Conservation (phyloP, 305 asterid genomes). For the Euphrasia arctica region DNA sequence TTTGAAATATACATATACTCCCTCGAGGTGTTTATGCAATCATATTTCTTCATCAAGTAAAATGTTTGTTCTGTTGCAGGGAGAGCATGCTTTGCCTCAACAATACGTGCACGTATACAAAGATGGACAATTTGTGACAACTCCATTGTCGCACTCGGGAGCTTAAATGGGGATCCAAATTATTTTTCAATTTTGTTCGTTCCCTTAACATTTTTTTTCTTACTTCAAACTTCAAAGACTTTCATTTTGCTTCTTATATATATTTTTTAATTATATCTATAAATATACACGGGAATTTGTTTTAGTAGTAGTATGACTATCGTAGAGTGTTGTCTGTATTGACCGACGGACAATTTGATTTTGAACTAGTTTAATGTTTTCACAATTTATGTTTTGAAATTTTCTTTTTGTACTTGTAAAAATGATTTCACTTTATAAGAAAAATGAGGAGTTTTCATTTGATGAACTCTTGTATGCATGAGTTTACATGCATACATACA, state of each 20-base stretch:
- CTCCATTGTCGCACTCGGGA: conserved; percentile 89
- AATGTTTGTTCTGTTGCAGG: conserved; percentile 42
- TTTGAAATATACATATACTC: neutral
- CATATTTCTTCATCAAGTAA: neutral
- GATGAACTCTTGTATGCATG: too few species aligned
- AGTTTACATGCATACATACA: too few species aligned
- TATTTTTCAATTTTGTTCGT: neutral
- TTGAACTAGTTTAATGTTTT: neutral
- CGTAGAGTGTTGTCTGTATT: neutral
- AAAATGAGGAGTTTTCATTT: too few species aligned
- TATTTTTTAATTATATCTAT: neutral
- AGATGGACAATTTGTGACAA: conserved; percentile 81
- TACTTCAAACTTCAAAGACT: neutral
- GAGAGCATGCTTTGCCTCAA: conserved; percentile 88
- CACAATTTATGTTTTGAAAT: neutral
- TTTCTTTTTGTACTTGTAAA: too few species aligned
- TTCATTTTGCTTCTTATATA: neutral
- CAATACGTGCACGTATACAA: conserved; percentile 69
- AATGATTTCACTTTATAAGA: too few species aligned
- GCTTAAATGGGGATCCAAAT: conserved; percentile 39
- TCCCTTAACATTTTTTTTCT: neutral
- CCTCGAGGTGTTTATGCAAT: neutral
- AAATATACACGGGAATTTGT: neutral
- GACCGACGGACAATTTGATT: neutral
- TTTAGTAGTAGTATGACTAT: neutral